Base-by-base conservation (phyloP, 2,329 filamentous ascomycete species). In the Pseudogymnoascus sp. region DNA sequence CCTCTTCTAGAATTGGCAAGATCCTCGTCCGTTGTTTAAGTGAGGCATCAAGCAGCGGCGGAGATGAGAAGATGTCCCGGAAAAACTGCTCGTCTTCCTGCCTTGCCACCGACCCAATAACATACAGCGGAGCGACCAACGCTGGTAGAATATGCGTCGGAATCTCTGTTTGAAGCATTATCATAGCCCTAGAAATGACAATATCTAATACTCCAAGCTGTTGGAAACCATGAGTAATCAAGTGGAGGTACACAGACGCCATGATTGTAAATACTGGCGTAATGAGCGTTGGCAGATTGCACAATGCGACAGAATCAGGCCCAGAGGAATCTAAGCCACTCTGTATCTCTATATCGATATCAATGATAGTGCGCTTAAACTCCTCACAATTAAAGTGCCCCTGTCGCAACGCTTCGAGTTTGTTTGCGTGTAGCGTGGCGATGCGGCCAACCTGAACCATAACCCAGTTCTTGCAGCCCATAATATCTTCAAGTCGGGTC, bases 381-480 rank as follows among this genome's bases (percentile, higher is more conserved):
- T 64, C 63, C 10, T 62, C 31, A 11, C 21, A 59, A 60, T 67
- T 62, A 19, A 66, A 63, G 16, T 37, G 21, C 10, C 64, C 66
- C 16, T 64, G 42, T 24, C 65, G 70, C 59, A 75, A 77, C 65
- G 77, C 76, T 21, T 78, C 72, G 67, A 79, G 79, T 72, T 86
- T 87, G 79, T 81, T 85, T 1, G 79, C 76, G 61, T 83, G 78
- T 6, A 88, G 75, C 0, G 76, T 71, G 13, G 83, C 76, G 56
- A 84, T 79, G 19, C 83, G 78, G 11, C 79, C 80, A 47, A 88
- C 77, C n/a, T 79, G 74, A 53, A 81, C 72, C 53, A 87, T 67
- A 0, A 79, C 79, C 81, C 82, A 84, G 70, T 86, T 86, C 50
- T 82, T 75, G 64, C 83, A 77, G 1, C 85, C 84, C 42, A 82